Conservation (phyloP, 169 alveolate species). For the Neospora caninum region DNA sequence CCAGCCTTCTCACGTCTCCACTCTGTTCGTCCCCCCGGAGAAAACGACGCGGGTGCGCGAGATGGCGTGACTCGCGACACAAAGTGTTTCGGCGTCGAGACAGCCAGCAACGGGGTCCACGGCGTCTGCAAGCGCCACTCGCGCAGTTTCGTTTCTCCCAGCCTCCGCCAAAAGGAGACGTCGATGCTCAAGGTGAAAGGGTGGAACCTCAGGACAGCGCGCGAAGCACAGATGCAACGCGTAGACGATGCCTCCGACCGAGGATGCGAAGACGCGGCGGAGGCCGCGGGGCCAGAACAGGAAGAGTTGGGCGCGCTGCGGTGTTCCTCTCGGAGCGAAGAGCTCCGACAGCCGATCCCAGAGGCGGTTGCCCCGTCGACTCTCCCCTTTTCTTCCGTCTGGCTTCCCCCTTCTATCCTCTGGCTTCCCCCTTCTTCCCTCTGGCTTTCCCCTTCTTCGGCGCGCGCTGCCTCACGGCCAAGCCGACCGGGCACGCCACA, state of each 20-base stretch:
- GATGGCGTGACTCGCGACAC: neutral
- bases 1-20: neutral
- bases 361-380: neutral
- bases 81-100: conserved; percentile 19
- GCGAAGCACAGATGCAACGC: neutral
- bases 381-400: neutral
- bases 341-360: neutral
- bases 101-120: conserved; percentile 56
- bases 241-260: neutral
- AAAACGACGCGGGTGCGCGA: neutral
- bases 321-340: neutral
- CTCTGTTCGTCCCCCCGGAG: neutral
- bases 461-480: neutral
- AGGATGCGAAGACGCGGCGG: neutral
- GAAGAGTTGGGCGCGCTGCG: neutral
- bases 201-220: conserved; percentile 43
- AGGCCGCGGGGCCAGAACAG: neutral
- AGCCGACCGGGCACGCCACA: neutral
- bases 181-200: conserved; percentile 45
- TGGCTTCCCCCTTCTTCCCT: no score
- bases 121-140: conserved; percentile 62
- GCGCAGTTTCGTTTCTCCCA: conserved; percentile 43
- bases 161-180: conserved; percentile 49
- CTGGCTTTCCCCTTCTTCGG: neutral
- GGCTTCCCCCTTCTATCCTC: no score